Evolutionary conservation across 129 eudicot genomes (phyloP).

Genomic region (Pseudognaphalium luteoalbum): DNA sequence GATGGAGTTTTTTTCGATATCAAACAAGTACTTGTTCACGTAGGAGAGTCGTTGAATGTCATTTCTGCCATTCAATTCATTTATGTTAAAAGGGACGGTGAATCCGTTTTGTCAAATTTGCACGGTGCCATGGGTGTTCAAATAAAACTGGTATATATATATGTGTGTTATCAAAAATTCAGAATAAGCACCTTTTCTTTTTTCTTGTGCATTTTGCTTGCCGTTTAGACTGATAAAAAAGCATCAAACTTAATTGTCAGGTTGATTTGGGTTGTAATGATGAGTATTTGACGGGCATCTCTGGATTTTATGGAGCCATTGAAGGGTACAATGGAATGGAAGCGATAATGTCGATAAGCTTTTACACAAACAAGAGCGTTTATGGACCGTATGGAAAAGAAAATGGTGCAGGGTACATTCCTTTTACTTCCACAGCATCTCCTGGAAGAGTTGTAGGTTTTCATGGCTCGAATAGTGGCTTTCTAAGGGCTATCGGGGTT

Average conservation of each 20-base stretch:
- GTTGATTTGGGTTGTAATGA: not conserved
- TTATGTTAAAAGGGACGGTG: slow-evolving; percentile 18
- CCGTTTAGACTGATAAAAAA: not conserved
- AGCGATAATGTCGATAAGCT: slow-evolving; percentile 9
- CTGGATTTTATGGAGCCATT: slow-evolving; percentile 12
- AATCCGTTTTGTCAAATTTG: slow-evolving; percentile 11
- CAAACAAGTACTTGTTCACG: slow-evolving; percentile 20
- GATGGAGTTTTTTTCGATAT: slow-evolving; percentile 28
- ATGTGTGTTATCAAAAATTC: too few relatives aligned
- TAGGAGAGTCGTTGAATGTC: not conserved
- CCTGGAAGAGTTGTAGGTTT: slow-evolving; percentile 33
- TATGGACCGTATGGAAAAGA: slow-evolving; percentile 31
- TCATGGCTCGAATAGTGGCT: slow-evolving; percentile 27
- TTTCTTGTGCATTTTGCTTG: not conserved
- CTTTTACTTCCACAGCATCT: slow-evolving; percentile 6
- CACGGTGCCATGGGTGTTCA: slow-evolving; percentile 18
- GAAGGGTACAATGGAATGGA: slow-evolving; percentile 5
- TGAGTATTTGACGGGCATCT: slow-evolving; percentile 9
- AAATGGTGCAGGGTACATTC: not conserved
- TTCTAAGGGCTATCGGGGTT: slow-evolving; percentile 32
- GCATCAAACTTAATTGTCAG: not conserved
- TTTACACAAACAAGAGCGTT: slow-evolving; percentile 18
- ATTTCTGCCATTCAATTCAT: slow-evolving; percentile 15
- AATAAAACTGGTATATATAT: not conserved
- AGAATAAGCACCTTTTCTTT: not conserved